Evolutionary conservation across 2,329 filamentous ascomycete species (phyloP), one percentile per base, ranked within the genome.

Genomic region (Mollisiaceae sp.): DNA sequence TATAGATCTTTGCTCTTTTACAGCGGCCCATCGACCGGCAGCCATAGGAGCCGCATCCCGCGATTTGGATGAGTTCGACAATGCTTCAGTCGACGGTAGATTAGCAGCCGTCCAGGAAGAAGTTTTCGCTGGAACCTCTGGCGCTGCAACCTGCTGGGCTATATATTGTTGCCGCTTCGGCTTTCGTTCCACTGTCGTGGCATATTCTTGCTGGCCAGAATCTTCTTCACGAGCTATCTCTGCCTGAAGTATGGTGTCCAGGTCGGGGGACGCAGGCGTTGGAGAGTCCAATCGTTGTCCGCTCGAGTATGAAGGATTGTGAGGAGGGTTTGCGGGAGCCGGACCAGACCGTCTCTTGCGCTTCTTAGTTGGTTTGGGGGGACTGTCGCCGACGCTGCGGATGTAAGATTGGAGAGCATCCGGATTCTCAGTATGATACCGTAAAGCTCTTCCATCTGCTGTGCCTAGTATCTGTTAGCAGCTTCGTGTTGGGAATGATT

Each of bases 391-490:
- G 41, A 54, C 59, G 41, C 32, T 50, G 20, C 54, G 60, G 24
- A 65, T 62, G 45, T 64, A 65, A n/a, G 65, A 59, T 41, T 69
- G 55, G 8, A 66, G 45, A 18, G 64, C 58, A n/a, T 64, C 69
- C n/a, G 69, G 67, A 47, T 69, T 65, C n/a, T 69, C 67, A 6
- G 66, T 52, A 20, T 69, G 60, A 55, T 73, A 72, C 27, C 72
- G 59, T 18, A 71, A 55, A 38, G 69, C 65, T 43, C 71, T 67
- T 38, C 70, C 70, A 66, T 73, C 72, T 20, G 64, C 65, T 18
- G 45, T 63, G 15, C 71, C 72, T 73, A 61, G 39, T 36, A 18
- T 50, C 41, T 43, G 50, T 68, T 36, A 66, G 59, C 32, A 60
- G 52, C 20, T 15, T 56, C 18, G 11, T 41, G 8, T 54, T n/a